These are phyloP conservation scores for Gyrodon lividus DNA, from an alignment of 768 basidiomycete genomes.

Conservation along the genomic window DNA sequence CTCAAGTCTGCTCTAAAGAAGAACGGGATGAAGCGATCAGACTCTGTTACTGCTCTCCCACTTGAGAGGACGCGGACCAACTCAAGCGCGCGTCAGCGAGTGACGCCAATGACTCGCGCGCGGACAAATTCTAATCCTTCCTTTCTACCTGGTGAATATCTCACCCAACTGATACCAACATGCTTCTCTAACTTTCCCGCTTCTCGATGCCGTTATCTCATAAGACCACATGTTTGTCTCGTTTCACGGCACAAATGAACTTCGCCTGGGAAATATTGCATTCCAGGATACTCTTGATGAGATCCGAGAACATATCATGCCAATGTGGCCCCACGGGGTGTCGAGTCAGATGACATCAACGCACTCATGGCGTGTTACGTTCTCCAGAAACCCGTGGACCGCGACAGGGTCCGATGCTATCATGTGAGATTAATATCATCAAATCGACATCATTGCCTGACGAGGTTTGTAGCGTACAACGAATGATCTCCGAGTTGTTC, in stretches of 20 bases:
- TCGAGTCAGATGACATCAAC: constrained; percentile 40
- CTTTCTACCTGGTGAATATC: constrained; percentile 29
- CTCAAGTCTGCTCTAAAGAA: constrained; percentile 64
- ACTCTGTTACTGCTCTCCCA: constrained; percentile 24
- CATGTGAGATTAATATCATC: constrained; percentile 40
- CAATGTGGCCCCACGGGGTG: constrained; percentile 69
- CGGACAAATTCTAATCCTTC: constrained; percentile 38
- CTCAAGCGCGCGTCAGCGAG: constrained; percentile 36
- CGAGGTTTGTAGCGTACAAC: constrained; percentile 46
- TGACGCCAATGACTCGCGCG: constrained; percentile 32
- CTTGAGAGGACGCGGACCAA: constrained; percentile 42
- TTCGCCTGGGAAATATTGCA: constrained; percentile 45
- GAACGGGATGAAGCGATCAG: constrained; percentile 27
- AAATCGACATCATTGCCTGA: neutral
- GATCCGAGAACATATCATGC: constrained; percentile 53
- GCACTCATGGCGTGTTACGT: constrained; percentile 57
- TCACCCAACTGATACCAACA: constrained; percentile 1
- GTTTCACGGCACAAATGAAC: constrained; percentile 62
- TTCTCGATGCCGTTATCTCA: constrained; percentile 21
- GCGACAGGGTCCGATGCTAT: constrained; percentile 51
- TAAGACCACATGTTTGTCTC: constrained; percentile 74
- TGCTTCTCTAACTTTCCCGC: constrained; percentile 22
- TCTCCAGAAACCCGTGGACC: constrained; percentile 68
- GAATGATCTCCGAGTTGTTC: constrained; percentile 61
- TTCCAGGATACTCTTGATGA: constrained; percentile 60